Base-by-base conservation (phyloP, 176 grass and related monocot species). In the Calamus simplicifolius region DNA sequence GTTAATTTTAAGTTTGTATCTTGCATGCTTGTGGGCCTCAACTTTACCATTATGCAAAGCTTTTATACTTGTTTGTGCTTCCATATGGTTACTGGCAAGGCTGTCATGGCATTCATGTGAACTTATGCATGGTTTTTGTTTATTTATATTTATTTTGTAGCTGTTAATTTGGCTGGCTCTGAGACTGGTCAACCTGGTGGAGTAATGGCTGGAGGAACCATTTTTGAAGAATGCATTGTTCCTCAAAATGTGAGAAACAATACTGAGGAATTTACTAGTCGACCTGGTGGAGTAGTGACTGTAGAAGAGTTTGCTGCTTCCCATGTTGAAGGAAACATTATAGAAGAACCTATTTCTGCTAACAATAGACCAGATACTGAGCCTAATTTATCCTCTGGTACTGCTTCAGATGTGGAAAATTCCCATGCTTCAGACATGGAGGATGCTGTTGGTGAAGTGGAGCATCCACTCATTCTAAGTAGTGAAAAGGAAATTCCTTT, bases 401-500 rank as follows among this genome's bases (percentile, higher is more conserved):
- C 69, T 65, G 58, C 48, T 65, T 77, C 72, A 48, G 52, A n/a
- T 59, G 26, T 61, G 53, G 81, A 85, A 16, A 48, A 51, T 66
- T 25, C 29, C 18, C n/a, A 5, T 38, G 71, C 63, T 69, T 54
- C 72, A 68, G 61, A 69, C 75, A 26, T 75, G 55, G 73, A 59
- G 71, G 72, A 61, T 17, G 35, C 57, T 52, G 51, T 51, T 62
- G 52, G 71, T 58, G 49, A 78, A 29, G 72, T 76, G 29, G 75
- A 62, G 30, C 58, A 76, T 59, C 71, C 73, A 51, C 65, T 73
- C 26, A 81, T 76, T 95, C 53, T 86, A 67, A 83, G 31, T 53
- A 80, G 76, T 50, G 63, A 71, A 21, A 54, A 53, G 35, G 52
- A 76, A 59, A 51, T 63, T 26, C 92, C 87, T 57, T 96, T 90